These are phyloP conservation scores for Ambrosiella xylebori DNA, from an alignment of 2,329 filamentous ascomycete species.

Conservation along the genomic window DNA sequence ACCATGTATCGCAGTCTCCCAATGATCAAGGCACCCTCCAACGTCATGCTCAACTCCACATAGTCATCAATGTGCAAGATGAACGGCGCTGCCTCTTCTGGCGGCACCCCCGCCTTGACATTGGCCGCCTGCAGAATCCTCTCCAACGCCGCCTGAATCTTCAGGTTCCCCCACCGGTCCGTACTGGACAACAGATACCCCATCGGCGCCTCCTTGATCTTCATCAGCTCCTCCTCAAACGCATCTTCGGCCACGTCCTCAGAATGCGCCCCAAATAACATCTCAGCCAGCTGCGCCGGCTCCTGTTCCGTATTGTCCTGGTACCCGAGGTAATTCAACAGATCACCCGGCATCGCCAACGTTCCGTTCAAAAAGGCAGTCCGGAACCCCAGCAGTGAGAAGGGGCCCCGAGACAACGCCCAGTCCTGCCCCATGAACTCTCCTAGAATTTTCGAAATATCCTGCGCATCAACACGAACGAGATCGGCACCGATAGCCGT, in stretches of 20 bases:
- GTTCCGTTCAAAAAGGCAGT: slow-evolving; percentile 38
- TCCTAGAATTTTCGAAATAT: slow-evolving; percentile 51
- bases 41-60: slow-evolving; percentile 53
- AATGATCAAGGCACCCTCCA: slow-evolving; percentile 53
- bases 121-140: slow-evolving; percentile 35
- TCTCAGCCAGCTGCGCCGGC: slow-evolving; percentile 9
- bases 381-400: slow-evolving; percentile 39
- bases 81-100: slow-evolving; percentile 27
- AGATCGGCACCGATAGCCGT: slow-evolving; percentile 46
- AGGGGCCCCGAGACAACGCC: slow-evolving; percentile 28
- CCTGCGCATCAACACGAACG: slow-evolving; percentile 49
- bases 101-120: slow-evolving; percentile 18
- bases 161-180: slow-evolving; percentile 44
- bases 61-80: slow-evolving; percentile 71
- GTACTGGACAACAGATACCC: slow-evolving; percentile 20
- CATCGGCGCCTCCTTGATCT: slow-evolving; percentile 22
- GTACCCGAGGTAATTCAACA: slow-evolving; percentile 14
- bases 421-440: slow-evolving; percentile 50
- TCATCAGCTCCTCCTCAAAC: slow-evolving; percentile 28
- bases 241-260: slow-evolving; percentile 14
- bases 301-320: slow-evolving; percentile 21
- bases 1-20: slow-evolving; percentile 52
- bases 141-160: slow-evolving; percentile 39
- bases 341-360: slow-evolving; percentile 21
- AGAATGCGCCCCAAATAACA: slow-evolving; percentile 9